A percentile compares a stretch with the other conserved stretches of the same genome.
phyloP scores from a whole-genome alignment of 495 filamentous ascomycete genomes.

The Penicillium lagena region DNA sequence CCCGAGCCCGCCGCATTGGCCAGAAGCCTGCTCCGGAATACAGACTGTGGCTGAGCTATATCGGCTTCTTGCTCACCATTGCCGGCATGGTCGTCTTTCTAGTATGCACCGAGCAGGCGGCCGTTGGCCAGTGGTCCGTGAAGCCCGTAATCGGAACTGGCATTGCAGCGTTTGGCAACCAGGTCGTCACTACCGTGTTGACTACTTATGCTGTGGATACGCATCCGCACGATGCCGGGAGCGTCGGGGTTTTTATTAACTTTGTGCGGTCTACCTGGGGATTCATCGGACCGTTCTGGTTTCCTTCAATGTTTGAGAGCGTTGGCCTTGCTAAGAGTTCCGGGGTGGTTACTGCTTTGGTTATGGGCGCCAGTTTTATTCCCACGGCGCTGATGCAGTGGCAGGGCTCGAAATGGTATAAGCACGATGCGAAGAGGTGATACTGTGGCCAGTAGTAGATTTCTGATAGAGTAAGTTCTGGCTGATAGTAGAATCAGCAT shows the following conservation, averaged over 20 bases:
- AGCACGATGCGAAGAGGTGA: background rate
- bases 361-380: slow-evolving; percentile 37
- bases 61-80: slow-evolving; percentile 41
- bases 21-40: slow-evolving; percentile 33
- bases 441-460: background rate
- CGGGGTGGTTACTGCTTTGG: slow-evolving; percentile 32
- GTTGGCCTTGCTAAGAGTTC: slow-evolving; percentile 40
- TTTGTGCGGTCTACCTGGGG: slow-evolving; percentile 52
- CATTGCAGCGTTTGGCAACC: slow-evolving; percentile 48
- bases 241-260: slow-evolving; percentile 51
- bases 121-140: slow-evolving; percentile 35
- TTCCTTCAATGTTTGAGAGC: slow-evolving; percentile 42
- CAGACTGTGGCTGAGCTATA: slow-evolving; percentile 48
- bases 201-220: slow-evolving; percentile 54
- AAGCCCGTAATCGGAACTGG: slow-evolving; percentile 44
- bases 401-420: slow-evolving; percentile 18
- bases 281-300: slow-evolving; percentile 56
- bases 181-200: slow-evolving; percentile 50
- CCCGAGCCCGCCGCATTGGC: slow-evolving; percentile 23
- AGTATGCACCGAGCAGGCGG: slow-evolving; percentile 38
- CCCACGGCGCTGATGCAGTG: slow-evolving; percentile 36
- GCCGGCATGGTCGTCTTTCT: slow-evolving; percentile 45
- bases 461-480: too few relatives aligned
- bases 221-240: slow-evolving; percentile 40
- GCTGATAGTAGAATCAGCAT: too few relatives aligned